These are phyloP conservation scores for Dactylonectria estremocensis DNA, from an alignment of 2,329 filamentous ascomycete genomes.

Conservation along the genomic window DNA sequence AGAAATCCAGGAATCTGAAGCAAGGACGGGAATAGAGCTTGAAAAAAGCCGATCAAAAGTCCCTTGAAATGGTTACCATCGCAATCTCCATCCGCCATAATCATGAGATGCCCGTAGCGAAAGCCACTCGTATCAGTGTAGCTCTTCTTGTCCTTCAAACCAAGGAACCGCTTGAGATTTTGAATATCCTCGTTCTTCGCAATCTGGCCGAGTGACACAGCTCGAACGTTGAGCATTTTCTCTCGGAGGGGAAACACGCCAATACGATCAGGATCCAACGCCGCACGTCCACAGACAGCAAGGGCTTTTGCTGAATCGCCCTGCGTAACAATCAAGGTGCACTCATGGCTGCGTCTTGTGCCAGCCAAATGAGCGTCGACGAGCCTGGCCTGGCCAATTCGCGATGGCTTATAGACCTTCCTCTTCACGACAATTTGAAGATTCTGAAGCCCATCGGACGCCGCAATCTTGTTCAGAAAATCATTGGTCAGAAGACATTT, in stretches of 20 bases:
- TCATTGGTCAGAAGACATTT: constrained; percentile 86
- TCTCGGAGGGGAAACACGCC: constrained; percentile 97
- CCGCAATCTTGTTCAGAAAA: constrained; percentile 90
- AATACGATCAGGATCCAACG: constrained; percentile 93
- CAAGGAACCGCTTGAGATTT: constrained; percentile 99
- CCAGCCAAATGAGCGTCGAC: constrained; percentile 98
- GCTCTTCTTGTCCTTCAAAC: constrained; percentile 95
- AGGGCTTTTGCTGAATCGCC: constrained; percentile 98
- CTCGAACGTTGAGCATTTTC: constrained; percentile 97
- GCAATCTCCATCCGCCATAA: constrained; percentile 99
- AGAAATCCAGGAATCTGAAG: constrained; percentile 93
- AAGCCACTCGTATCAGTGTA: constrained; percentile 92
- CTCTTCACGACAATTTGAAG: constrained; percentile 95
- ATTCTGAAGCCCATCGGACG: constrained; percentile 92
- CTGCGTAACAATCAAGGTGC: constrained; percentile 96
- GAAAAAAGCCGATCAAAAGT: constrained; percentile 96
- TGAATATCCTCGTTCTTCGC: constrained; percentile 97
- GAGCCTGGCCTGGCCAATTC: constrained; percentile 97
- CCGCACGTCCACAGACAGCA: constrained; percentile 92
- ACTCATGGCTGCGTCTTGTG: constrained; percentile 89
- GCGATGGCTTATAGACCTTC: constrained; percentile 94
- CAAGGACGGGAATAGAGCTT: constrained; percentile 94
- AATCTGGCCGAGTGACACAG: constrained; percentile 95
- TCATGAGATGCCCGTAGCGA: constrained; percentile 98
- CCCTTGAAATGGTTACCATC: constrained; percentile 99